A percentile compares a stretch with the other conserved stretches of the same genome.
phyloP scores from a whole-genome alignment of 2,329 filamentous ascomycete species.

The Emmonsia crescens region DNA sequence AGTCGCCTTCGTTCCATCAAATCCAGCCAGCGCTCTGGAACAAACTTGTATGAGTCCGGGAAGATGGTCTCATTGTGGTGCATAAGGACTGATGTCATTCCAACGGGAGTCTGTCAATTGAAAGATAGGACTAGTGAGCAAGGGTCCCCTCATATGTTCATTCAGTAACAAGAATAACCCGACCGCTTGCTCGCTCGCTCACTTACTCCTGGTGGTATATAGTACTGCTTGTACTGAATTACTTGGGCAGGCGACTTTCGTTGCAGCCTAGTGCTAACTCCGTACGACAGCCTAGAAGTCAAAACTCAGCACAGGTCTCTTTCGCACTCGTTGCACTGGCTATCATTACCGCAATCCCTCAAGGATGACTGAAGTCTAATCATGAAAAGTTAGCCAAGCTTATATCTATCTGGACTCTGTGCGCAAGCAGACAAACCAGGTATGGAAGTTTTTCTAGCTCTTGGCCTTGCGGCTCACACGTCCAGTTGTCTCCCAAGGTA shows the following conservation, averaged over 20 bases:
- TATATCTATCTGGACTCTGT: neutral
- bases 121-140: neutral
- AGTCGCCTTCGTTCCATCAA: conserved; percentile 11
- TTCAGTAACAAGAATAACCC: neutral
- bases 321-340: neutral
- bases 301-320: neutral
- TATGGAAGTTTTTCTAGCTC: conserved; percentile 5
- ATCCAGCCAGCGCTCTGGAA: conserved; percentile 18
- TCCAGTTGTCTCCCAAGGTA: neutral
- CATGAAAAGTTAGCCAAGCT: neutral
- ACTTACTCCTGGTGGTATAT: conserved; percentile 11
- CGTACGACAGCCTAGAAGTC: conserved; percentile 9
- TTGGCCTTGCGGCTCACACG: neutral
- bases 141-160: neutral
- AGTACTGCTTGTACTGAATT: conserved; percentile 7
- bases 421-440: conserved; percentile 3
- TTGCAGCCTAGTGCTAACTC: conserved; percentile 9
- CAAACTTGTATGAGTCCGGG: conserved; percentile 15
- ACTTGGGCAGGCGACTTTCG: conserved; percentile 9
- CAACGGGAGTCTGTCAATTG: conserved; percentile 14
- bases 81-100: conserved; percentile 15
- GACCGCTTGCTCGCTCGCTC: neutral
- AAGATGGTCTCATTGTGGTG: conserved; percentile 17
- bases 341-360: conserved; percentile 9
- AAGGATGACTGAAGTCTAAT: conserved; percentile 7